Evolutionary conservation across 257 asterid genomes (phyloP), one percentile per base, ranked within the genome.

Genomic region (Plantago major): DNA sequence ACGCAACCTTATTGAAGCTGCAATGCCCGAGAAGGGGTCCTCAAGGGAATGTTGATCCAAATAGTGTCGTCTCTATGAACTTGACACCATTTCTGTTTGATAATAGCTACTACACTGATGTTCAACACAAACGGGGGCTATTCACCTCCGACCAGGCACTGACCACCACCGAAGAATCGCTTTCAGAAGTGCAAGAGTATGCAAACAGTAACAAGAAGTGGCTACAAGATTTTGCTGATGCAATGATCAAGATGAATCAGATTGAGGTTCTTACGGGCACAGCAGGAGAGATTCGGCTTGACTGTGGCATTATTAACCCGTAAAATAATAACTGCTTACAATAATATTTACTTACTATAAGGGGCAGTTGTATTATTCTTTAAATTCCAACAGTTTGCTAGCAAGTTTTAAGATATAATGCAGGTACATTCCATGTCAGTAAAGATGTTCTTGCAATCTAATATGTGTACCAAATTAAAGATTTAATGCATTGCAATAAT

Each of bases 121-220:
- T 76, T 73, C 30, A 73, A 14, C 62, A 33, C 1, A 71, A 78
- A 28, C 55, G 71, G 38, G 87, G 80, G 12, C 22, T 78, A 33
- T 71, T 78, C 42, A 75, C 73, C 56, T 78, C 87, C 0, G 87
- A 81, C 51, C 84, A 81, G 55, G 60, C 75, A 14, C 68, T 81
- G 11, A 44, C 77, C 22, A 62, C 76, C 19, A 65, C 68, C 47
- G 58, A 70, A 11, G 59, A 55, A 1, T 70, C 84, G 0, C 72
- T 69, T 28, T 51, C 37, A 30, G 69, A 70, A 70, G 86, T 78
- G 18, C 22, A 13, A 9, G 70, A 67, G 48, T 70, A 81, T 67
- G 77, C 74, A 16, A 56, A 46, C 43, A 53, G 6, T 42, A 70
- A 80, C 28, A 28, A 28, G 11, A 63, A 63, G 5, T 78, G 82